phyloP scores from a whole-genome alignment of 371 early-diverging fungal species.

The Saksenaea vasiformis region DNA sequence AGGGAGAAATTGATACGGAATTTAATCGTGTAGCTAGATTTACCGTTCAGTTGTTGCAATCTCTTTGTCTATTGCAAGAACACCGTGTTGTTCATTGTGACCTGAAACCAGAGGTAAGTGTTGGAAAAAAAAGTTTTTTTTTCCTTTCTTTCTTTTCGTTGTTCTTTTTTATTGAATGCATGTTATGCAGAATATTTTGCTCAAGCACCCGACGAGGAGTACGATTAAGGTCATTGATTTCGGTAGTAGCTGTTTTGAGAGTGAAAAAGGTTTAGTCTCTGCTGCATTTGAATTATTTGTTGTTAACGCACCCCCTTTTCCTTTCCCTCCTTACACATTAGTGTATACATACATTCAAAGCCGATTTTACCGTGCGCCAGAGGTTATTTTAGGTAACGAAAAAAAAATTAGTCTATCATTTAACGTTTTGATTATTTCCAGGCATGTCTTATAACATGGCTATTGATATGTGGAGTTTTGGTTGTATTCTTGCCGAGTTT shows the following conservation, averaged over 20 bases:
- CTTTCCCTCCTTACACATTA: not conserved
- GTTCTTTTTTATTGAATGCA: too few species aligned
- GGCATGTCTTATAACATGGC: conserved; percentile 81
- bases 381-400: conserved; percentile 84
- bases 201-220: conserved; percentile 55
- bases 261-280: conserved; percentile 48
- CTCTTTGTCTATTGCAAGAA: conserved; percentile 63
- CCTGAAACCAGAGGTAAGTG: conserved; percentile 79
- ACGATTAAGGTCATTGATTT: conserved; percentile 93
- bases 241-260: conserved; percentile 81
- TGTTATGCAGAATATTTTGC: conserved; percentile 57
- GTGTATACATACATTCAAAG: conserved; percentile 32
- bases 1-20: not conserved
- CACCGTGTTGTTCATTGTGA: conserved; percentile 88
- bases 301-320: too few species aligned
- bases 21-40: conserved; percentile 42
- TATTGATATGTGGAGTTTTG: conserved; percentile 99
- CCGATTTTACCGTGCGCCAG: conserved; percentile 71
- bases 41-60: conserved; percentile 74
- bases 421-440: not conserved
- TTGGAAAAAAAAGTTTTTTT: not conserved
- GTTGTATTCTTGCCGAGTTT: conserved; percentile 98
- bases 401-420: not conserved
- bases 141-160: not conserved
- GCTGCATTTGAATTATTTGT: not conserved